Conservation (phyloP, 768 basidiomycete species). For the Ramaria sp. region DNA sequence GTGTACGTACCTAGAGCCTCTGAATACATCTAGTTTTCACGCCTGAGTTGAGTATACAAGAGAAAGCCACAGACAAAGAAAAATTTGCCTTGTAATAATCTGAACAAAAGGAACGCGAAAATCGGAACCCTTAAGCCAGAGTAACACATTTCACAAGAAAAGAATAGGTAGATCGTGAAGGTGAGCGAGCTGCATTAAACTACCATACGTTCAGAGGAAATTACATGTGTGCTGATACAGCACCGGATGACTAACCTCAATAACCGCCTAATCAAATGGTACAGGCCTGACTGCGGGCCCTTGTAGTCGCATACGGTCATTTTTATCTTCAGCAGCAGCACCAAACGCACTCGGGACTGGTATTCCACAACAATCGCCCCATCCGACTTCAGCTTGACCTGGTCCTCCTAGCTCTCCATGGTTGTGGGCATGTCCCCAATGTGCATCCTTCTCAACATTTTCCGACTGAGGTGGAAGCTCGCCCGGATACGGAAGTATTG, state of each 20-base stretch:
- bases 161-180: too few species aligned
- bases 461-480: conserved; percentile 27
- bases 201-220: too few species aligned
- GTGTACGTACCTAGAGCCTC: too few species aligned
- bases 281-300: conserved; percentile 65
- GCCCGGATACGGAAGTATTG: conserved; percentile 59
- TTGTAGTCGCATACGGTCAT: conserved; percentile 27
- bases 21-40: too few species aligned
- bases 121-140: too few species aligned
- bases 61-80: too few species aligned
- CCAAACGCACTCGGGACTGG: conserved; percentile 76
- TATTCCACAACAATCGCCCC: conserved; percentile 92
- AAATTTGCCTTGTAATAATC: too few species aligned
- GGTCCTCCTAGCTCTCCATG: conserved; percentile 27
- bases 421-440: conserved; percentile 42
- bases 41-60: too few species aligned
- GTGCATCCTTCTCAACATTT: conserved; percentile 24
- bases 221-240: not conserved
- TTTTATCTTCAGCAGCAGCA: conserved; percentile 41
- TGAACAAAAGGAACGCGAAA: too few species aligned
- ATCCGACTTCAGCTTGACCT: conserved; percentile 47
- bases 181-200: too few species aligned
- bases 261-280: conserved; percentile 56
- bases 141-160: too few species aligned
- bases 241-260: not conserved